phyloP scores from a whole-genome alignment of 2,329 filamentous ascomycete species.

The Calonectria pteridis region DNA sequence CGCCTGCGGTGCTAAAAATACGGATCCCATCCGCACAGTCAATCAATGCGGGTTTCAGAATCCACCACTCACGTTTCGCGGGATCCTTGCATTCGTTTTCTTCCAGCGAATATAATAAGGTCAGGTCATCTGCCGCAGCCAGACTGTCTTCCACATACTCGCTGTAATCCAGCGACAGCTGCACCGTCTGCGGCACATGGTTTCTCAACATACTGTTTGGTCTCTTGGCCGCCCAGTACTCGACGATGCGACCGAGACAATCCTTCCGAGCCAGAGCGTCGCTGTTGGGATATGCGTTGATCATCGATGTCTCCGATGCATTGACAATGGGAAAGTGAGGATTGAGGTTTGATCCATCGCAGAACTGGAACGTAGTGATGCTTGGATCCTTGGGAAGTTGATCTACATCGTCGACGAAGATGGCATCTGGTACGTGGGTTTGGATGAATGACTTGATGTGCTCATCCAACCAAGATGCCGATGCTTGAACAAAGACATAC shows the following conservation, averaged over 20 bases:
- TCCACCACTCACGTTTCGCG: conserved; percentile 53
- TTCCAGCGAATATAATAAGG: conserved; percentile 50
- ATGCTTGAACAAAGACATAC: conserved; percentile 38
- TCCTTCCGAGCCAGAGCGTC: conserved; percentile 55
- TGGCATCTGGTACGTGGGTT: conserved; percentile 43
- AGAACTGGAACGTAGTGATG: conserved; percentile 46
- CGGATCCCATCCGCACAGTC: conserved; percentile 56
- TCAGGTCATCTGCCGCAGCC: conserved; percentile 52
- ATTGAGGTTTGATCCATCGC: conserved; percentile 52
- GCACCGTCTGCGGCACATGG: conserved; percentile 49
- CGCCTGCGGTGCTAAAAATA: conserved; percentile 53
- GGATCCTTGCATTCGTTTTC: conserved; percentile 47
- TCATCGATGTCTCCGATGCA: conserved; percentile 43
- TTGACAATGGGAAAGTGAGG: conserved; percentile 51
- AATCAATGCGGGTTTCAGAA: conserved; percentile 54
- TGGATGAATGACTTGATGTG: conserved; percentile 48
- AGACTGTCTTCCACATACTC: conserved; percentile 55
- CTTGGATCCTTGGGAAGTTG: conserved; percentile 43
- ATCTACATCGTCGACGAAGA: conserved; percentile 45
- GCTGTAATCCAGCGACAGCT: conserved; percentile 52
- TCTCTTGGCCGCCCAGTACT: conserved; percentile 53
- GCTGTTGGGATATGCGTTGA: conserved; percentile 56
- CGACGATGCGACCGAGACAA: conserved; percentile 49
- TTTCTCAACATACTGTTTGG: conserved; percentile 48
- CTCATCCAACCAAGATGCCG: conserved; percentile 49